Conservation (phyloP, 768 basidiomycete genomes). For the Amanita rubescens region DNA sequence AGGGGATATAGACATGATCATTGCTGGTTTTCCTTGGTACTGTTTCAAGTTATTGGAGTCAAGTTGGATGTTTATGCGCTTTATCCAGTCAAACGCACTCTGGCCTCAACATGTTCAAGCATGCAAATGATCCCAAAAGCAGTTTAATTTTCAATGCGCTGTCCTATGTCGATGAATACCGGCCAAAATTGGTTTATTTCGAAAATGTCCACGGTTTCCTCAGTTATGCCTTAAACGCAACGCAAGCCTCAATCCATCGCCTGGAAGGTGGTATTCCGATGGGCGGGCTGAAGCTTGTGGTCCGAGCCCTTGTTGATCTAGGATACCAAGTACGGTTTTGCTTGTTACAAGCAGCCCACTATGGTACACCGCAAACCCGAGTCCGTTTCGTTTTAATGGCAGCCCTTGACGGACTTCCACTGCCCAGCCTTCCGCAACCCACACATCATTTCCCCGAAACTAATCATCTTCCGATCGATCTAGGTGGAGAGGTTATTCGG, state of each 20-base stretch:
- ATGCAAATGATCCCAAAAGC: conserved; percentile 59
- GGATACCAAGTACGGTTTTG: conserved; percentile 52
- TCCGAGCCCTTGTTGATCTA: conserved; percentile 56
- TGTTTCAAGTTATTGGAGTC: conserved; percentile 3
- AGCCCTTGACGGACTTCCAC: conserved; percentile 29
- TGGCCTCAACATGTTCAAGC: conserved; percentile 60
- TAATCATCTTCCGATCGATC: conserved; percentile 43
- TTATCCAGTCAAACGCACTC: conserved; percentile 66
- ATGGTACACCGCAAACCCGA: conserved; percentile 50
- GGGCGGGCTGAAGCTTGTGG: conserved; percentile 67
- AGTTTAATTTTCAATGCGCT: conserved; percentile 58
- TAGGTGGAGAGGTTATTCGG: conserved; percentile 31
- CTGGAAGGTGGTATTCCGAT: conserved; percentile 59
- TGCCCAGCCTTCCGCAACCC: conserved; percentile 48
- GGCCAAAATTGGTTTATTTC: conserved; percentile 35
- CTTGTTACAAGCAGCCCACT: conserved; percentile 46
- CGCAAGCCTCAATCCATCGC: conserved; percentile 32
- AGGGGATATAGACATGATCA: conserved; percentile 52
- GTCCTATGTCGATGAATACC: conserved; percentile 41
- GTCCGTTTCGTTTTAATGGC: conserved; percentile 49
- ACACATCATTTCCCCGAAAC: conserved; percentile 42
- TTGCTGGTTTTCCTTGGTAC: conserved; percentile 75
- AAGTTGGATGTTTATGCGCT: background rate
- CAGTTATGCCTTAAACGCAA: conserved; percentile 32
- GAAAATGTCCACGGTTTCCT: conserved; percentile 53